Percentiles rank a stretch among this genome's conserved stretches.
Conservation (phyloP, 495 filamentous ascomycete species). For the Pseudoneurospora amorphoporcata region DNA sequence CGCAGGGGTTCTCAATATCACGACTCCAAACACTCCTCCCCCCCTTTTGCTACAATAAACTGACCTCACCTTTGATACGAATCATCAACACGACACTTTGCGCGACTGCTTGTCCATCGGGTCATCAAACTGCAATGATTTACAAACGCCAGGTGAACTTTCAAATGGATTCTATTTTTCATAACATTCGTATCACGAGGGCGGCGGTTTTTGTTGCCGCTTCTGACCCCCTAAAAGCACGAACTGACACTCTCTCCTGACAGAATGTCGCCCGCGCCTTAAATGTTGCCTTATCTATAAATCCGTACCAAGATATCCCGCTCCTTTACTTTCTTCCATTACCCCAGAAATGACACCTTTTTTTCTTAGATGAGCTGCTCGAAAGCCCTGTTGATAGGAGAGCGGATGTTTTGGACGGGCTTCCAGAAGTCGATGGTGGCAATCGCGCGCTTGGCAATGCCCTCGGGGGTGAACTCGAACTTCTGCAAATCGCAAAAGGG, state of each 20-base stretch:
- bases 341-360: background rate
- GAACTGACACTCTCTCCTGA: background rate
- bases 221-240: background rate
- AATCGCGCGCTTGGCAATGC: constrained; percentile 85
- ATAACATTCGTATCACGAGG: background rate
- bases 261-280: background rate
- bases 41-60: background rate
- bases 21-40: background rate
- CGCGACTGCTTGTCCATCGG: background rate
- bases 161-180: background rate
- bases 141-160: background rate
- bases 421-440: constrained; percentile 96
- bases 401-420: constrained; percentile 75
- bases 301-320: background rate
- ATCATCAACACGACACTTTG: background rate
- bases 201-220: background rate
- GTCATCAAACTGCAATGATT: background rate
- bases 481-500: constrained; percentile 46
- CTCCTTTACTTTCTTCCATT: background rate
- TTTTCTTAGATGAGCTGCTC: constrained; percentile 62
- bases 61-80: background rate
- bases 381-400: constrained; percentile 91
- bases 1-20: background rate
- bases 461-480: constrained; percentile 97
- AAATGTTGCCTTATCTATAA: background rate